Base-by-base conservation (phyloP, 164 flowering plant genomes). In the Umbellularia californica region DNA sequence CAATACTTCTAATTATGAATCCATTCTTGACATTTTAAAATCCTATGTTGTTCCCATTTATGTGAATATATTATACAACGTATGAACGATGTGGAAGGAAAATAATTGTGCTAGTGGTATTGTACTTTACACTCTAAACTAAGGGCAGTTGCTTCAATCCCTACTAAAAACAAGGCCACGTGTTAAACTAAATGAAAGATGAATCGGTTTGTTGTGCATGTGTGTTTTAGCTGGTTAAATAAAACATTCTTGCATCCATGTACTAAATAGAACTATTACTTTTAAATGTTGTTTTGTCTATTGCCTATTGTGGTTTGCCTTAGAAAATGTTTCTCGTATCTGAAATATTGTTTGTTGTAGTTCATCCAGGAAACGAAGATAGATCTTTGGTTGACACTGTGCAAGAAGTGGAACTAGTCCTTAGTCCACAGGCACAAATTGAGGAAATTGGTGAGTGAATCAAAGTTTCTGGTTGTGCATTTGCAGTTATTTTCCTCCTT, bases 401-500 rank as follows among this genome's bases (percentile, higher is more conserved):
- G 19, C 74, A 81, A 63, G 83, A 79, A 62, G 79, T 77, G 73
- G 47, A 67, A 47, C n/a, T 70, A 14, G 24, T 55, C 63, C 51
- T 70, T n/a, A 83, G 68, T 47, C 71, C 77, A 52, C 83, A 81
- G 69, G 75, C 81, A 35, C 74, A 78, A 30, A 30, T 68, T 71
- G 84, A 73, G 68, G 82, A 77, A 52, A 70, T 24, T 77, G 88
- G 90, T 87, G 68, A 80, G 81, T 41, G 22, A 9, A 1, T 41
- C 10, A 41, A 41, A 41, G 11, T 41, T 41, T 69, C 25, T 50
- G 27, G 19, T 33, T 71, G 3, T 28, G 11, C 5, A 52, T 27
- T 58, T 71, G 25, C 11, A 52, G 47, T 9, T 52, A 25, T 28
- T n/a, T 5, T 22, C 24, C 19, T 28, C 0, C 17, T 72, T 19